Base-by-base conservation (phyloP, 1,284 basidiomycete species). In the Tilletia caries region DNA sequence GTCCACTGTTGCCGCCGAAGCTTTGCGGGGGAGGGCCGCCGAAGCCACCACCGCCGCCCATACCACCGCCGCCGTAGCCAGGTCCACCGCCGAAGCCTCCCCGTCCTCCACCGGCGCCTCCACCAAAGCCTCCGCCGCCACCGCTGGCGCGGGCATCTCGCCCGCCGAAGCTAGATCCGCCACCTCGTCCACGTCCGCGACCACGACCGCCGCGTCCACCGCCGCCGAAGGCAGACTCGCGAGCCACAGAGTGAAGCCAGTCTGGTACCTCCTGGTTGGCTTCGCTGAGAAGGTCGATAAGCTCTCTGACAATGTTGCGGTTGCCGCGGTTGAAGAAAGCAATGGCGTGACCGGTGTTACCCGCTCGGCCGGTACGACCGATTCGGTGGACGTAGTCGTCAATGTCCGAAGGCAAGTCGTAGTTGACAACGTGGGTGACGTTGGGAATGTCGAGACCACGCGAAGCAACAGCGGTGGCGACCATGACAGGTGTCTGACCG, bases 371-470 rank as follows among this genome's bases (percentile, higher is more conserved):
- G 25, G 96, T 98, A 88, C 95, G 93, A 87, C 95, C 95, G 82
- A 83, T 83, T 20, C 81, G 79, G 76, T 83, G 81, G 27, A 83
- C 81, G 68, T 83, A 83, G 73, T 83, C 96, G 83, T 98, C 95
- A 73, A 99, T 95, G 85, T 99, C 95, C 73, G 91, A 92, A 23
- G 95, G 95, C n/a, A 99, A 87, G 84, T 98, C 96, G 86, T 97
- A 98, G 85, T 95, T 95, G 86, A 98, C 88, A 80, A 99, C 95
- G 84, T 98, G 96, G 34, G 93, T 97, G 81, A 99, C 95, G 85
- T 99, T 96, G 78, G 96, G 96, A 79, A 99, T 98, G 86, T 99
- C 95, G 79, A 99, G 90, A 85, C 95, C 95, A 88, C 96, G 93
- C 71, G 96, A 95, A 66, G 95, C 95, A 71, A 99, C 96, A 68